phyloP scores from a whole-genome alignment of 225 moss, liverwort and hornwort genomes.

The Antitrichia curtipendula region DNA sequence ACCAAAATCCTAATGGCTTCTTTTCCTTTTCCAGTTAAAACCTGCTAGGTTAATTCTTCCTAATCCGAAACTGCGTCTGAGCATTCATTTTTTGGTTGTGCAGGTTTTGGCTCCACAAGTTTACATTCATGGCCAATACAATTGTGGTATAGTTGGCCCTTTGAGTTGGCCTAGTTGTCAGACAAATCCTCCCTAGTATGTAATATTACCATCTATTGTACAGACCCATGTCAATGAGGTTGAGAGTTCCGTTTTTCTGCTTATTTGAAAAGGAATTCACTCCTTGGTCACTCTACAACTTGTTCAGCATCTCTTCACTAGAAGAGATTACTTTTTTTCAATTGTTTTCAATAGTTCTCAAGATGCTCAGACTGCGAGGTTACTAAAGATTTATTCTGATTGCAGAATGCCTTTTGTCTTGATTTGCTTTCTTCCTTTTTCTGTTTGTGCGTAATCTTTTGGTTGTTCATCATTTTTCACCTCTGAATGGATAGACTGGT shows the following conservation, averaged over 20 bases:
- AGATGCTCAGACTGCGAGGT: neutral
- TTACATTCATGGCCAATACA: constrained; percentile 37
- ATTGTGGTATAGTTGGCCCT: constrained; percentile 9
- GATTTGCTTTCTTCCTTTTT: neutral
- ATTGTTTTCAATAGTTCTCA: neutral
- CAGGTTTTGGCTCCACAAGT: constrained; percentile 44
- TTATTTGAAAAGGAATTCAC: neutral
- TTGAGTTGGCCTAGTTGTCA: constrained; percentile 29
- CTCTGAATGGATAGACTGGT: neutral
- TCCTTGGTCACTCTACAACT: neutral
- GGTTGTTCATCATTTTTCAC: neutral
- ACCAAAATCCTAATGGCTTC: neutral
- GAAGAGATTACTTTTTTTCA: neutral
- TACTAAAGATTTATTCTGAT: neutral
- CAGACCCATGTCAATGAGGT: neutral
- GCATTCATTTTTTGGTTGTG: neutral
- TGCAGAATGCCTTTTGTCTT: neutral
- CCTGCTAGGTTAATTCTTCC: neutral
- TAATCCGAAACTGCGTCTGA: neutral
- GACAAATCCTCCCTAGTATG: neutral
- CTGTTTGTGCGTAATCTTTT: neutral
- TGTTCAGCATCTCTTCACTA: neutral
- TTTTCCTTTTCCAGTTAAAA: neutral
- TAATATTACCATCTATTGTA: neutral
- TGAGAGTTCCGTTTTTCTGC: neutral